Evolutionary conservation across 2,329 filamentous ascomycete species (phyloP).

Genomic region (Pseudocercospora fijiensis): DNA sequence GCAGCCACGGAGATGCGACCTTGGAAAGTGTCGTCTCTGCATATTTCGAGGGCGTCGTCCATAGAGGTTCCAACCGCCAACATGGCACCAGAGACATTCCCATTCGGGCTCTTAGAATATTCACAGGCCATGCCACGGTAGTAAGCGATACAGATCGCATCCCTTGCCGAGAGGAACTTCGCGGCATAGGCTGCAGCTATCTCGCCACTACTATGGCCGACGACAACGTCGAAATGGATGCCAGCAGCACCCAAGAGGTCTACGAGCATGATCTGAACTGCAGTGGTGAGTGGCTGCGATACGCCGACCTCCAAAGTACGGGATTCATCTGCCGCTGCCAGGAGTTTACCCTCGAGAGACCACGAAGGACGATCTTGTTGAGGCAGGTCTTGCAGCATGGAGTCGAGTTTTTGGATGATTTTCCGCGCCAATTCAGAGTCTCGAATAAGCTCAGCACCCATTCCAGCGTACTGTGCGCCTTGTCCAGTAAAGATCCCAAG

Average conservation of each 20-base stretch:
- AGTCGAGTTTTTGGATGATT: conserved; percentile 9
- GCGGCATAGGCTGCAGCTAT: conserved; percentile 38
- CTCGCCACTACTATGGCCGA: conserved; percentile 40
- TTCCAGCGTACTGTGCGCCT: conserved; percentile 37
- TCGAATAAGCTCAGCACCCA: conserved; percentile 29
- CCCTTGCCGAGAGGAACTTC: conserved; percentile 25
- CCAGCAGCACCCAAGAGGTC: conserved; percentile 39
- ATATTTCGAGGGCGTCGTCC: conserved; percentile 24
- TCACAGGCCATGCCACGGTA: conserved; percentile 25
- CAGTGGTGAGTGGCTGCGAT: conserved; percentile 57
- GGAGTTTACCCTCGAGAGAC: conserved; percentile 39
- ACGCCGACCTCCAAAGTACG: conserved; percentile 36
- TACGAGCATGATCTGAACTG: conserved; percentile 54
- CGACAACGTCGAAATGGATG: conserved; percentile 30
- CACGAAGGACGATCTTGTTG: conserved; percentile 25
- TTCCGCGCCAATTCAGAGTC: no score
- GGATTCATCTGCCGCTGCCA: conserved; percentile 46
- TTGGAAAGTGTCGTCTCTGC: conserved; percentile 25
- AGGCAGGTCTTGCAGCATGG: conserved; percentile 24
- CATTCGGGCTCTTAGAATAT: conserved; percentile 8
- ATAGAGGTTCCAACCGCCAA: conserved; percentile 32
- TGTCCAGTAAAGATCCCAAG: conserved; percentile 41
- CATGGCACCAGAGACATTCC: conserved; percentile 38
- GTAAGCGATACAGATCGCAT: conserved; percentile 29
- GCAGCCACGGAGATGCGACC: conserved; percentile 26